Evolutionary conservation across 2,329 filamentous ascomycete species (phyloP).

Genomic region (Ilyonectria mors-panacis): DNA sequence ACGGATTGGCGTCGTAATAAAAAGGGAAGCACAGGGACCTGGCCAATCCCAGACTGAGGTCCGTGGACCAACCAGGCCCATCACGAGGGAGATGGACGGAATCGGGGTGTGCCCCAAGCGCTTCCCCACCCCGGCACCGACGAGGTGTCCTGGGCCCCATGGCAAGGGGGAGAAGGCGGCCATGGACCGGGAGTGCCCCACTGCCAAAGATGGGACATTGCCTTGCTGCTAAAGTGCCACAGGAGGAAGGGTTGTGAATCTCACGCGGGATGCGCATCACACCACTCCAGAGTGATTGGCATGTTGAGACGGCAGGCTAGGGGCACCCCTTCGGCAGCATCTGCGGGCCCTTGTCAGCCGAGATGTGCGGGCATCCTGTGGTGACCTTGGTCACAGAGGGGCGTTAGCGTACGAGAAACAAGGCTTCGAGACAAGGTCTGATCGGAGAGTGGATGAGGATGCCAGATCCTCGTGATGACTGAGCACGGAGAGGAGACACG

Average conservation of each 20-base stretch:
- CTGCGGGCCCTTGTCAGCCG: conserved; percentile 12
- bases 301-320: conserved; percentile 36
- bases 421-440: conserved; percentile 38
- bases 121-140: conserved; percentile 17
- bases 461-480: conserved; percentile 42
- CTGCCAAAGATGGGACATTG: conserved; percentile 43
- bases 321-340: conserved; percentile 37
- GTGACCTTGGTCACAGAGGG: conserved; percentile 15
- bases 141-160: conserved; percentile 29
- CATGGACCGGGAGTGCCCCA: conserved; percentile 36
- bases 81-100: conserved; percentile 9
- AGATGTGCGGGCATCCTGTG: conserved; percentile 17
- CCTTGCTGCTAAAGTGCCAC: conserved; percentile 47
- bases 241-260: conserved; percentile 46
- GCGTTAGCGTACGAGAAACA: conserved; percentile 44
- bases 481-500: background rate
- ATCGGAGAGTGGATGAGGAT: conserved; percentile 38
- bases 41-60: conserved; percentile 36
- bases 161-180: conserved; percentile 21
- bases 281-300: conserved; percentile 44
- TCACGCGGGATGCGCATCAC: conserved; percentile 49
- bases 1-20: conserved; percentile 47
- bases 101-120: conserved; percentile 14
- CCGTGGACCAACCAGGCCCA: conserved; percentile 10
- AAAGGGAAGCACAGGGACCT: conserved; percentile 1